Percentiles rank a stretch among this genome's conserved stretches.
phyloP scores from a whole-genome alignment of 352 stramenopile species.

The Blastocystis sp. region DNA sequence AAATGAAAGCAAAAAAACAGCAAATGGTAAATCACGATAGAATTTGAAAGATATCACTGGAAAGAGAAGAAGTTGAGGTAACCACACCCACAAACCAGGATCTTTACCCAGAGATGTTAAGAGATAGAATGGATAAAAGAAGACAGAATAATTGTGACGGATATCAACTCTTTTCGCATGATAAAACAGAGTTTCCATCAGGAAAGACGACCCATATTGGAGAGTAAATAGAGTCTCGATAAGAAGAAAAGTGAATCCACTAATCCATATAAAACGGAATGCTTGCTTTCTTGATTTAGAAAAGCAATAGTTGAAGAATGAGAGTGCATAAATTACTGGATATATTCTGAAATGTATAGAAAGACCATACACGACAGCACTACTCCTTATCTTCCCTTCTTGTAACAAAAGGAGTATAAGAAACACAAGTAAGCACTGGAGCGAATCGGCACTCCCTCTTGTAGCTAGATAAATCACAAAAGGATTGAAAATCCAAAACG shows the following conservation, averaged over 20 bases:
- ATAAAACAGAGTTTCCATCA: neutral
- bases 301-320: neutral
- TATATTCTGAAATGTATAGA: neutral
- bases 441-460: neutral
- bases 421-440: neutral
- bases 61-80: neutral
- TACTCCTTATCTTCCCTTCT: neutral
- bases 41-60: neutral
- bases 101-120: too few relatives aligned
- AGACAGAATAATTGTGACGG: slow-evolving; percentile 11
- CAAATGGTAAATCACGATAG: neutral
- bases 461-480: neutral
- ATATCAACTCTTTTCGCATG: neutral
- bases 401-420: neutral
- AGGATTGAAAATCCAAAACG: slow-evolving; percentile 27
- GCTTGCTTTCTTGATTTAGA: neutral
- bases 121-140: neutral
- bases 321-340: neutral
- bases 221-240: neutral
- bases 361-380: neutral
- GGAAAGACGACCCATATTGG: neutral
- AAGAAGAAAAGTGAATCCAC: neutral
- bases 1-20: neutral
- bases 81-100: neutral
- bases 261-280: neutral